Evolutionary conservation across 768 basidiomycete genomes (phyloP), one percentile per base, ranked within the genome.

Genomic region (Mycena metata): DNA sequence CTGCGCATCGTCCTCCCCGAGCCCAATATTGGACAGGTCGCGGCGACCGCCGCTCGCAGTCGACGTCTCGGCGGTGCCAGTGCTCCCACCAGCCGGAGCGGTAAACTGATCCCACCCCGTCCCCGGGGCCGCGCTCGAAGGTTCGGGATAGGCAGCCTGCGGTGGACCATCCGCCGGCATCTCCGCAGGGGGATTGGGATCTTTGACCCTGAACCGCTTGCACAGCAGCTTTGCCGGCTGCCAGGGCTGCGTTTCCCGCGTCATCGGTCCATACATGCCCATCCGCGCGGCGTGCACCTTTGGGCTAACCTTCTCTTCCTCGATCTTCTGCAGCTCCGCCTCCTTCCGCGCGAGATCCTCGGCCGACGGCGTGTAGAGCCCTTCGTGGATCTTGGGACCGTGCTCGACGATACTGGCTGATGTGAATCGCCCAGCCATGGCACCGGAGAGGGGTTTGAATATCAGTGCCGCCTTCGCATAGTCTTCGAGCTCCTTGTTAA

Each of bases 381-480:
- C 94, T 76, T 91, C 92, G 35, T 88, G 74, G 15, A 88, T 76
- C 62, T 87, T 84, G 6, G 91, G 87, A 0, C 87, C 91, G 6
- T 79, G 76, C 30, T 95, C 94, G n/a, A 94, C 79, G 16, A 90
- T 84, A 0, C 87, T 86, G 0, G 94, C 94, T 64, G 89, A 92
- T 7, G 93, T 95, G 79, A 99, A 99, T n/a, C 97, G 87, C 23
- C 90, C 92, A 0, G 96, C 95, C 94, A 99, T 98, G 17, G 95
- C 94, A 3, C 92, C 94, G 0, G 90, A 88, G 71, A 96, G 89
- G 0, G 98, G 98, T 73, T 95, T 95, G 83, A 98, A 99, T 33
- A 99, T 88, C 26, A 86, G 80, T 0, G 97, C 97, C 0, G 95
- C 86, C 76, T 96, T 94, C 2, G 93, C 89, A 70, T 95, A 98